Evolutionary conservation across 208 protist genomes (phyloP).

Genomic region (Crithidia thermophila): DNA sequence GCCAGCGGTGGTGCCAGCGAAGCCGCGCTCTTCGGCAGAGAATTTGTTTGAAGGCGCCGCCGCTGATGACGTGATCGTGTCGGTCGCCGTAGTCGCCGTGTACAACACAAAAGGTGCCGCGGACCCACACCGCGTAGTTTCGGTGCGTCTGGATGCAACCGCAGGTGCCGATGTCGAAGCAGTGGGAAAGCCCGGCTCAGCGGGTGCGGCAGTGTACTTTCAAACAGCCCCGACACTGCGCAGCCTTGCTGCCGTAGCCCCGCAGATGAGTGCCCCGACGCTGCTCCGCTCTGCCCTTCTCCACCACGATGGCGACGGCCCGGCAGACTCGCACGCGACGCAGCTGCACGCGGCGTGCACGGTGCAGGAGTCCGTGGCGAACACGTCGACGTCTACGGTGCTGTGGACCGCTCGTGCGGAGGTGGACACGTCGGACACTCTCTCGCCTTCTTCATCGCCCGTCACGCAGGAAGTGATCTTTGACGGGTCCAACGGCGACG

Average conservation of each 20-base stretch:
- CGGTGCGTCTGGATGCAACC: background rate
- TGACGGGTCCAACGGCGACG: conserved; percentile 33
- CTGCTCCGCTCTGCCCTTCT: conserved; percentile 6
- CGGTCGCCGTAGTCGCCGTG: conserved; percentile 35
- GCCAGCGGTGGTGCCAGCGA: background rate
- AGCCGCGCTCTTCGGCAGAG: conserved; percentile 6
- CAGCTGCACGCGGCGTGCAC: conserved; percentile 17
- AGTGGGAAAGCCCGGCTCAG: background rate
- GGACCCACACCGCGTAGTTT: conserved; percentile 27
- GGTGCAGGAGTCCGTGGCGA: conserved; percentile 14
- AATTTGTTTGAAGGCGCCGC: conserved; percentile 55
- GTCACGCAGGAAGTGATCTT: conserved; percentile 22
- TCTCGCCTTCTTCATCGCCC: background rate
- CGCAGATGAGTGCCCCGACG: conserved; percentile 38
- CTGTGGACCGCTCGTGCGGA: conserved; percentile 27
- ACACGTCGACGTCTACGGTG: conserved; percentile 7
- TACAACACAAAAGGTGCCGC: conserved; percentile 19
- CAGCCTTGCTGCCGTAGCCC: conserved; percentile 27
- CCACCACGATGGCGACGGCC: background rate
- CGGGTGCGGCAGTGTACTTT: conserved; percentile 8
- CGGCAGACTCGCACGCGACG: background rate
- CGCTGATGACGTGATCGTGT: conserved; percentile 19
- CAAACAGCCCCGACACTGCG: conserved; percentile 30
- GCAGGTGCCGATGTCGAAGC: background rate
- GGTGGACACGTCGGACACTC: background rate